Conservation (phyloP, 2,329 filamentous ascomycete species). For the Alternaria brassicae region DNA sequence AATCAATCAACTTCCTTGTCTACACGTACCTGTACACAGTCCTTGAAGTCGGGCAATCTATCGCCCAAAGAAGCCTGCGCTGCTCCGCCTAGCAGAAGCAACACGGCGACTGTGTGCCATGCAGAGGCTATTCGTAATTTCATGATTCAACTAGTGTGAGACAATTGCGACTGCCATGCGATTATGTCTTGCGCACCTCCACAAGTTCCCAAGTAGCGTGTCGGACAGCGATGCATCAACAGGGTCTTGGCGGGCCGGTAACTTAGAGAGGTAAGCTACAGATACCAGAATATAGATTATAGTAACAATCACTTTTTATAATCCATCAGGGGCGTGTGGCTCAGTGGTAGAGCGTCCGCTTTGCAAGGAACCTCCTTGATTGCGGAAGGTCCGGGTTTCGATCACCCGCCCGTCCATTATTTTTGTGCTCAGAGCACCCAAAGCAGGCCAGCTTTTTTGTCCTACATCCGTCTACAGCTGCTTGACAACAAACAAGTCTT, state of each 20-base stretch:
- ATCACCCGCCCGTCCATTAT: conserved; percentile 18
- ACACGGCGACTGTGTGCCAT: conserved; percentile 36
- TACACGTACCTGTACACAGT: conserved; percentile 77
- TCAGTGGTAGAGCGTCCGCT: conserved; percentile 50
- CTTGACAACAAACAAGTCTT: not conserved
- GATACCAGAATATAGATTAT: too few species aligned
- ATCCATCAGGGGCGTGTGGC: conserved; percentile 34
- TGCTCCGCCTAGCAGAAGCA: conserved; percentile 41
- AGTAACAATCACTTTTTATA: too few species aligned
- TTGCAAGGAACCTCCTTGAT: conserved; percentile 33
- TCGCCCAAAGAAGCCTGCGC: conserved; percentile 80
- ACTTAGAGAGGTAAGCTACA: too few species aligned
- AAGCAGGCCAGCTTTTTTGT: too few species aligned
- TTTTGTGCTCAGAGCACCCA: too few species aligned
- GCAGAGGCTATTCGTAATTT: conserved; percentile 27
- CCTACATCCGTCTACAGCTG: conserved; percentile 1
- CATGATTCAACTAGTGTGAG: conserved; percentile 27
- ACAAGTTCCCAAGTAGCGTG: conserved; percentile 3
- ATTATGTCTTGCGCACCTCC: not conserved
- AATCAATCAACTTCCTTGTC: not conserved
- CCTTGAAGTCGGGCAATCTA: conserved; percentile 81
- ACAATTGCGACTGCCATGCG: not conserved
- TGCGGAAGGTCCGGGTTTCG: conserved; percentile 46
- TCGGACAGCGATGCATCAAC: conserved; percentile 5
- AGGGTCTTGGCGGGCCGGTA: conserved; percentile 13